A percentile compares a stretch with the other conserved stretches of the same genome.
Conservation (phyloP, 257 asterid species). For the Henckelia pumila region DNA sequence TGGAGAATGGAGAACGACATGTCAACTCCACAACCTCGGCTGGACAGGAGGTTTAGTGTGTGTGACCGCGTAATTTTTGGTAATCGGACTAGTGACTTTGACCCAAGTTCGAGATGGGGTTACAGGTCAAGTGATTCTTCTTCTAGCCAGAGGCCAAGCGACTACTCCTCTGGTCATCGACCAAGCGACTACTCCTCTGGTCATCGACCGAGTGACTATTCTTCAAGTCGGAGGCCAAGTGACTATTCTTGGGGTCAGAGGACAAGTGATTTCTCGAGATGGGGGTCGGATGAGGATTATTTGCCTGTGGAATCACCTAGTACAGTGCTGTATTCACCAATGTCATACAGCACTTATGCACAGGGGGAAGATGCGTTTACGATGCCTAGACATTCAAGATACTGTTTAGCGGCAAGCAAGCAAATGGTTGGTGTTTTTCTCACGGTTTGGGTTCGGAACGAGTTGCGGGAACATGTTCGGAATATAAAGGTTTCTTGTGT, state of each 20-base stretch:
- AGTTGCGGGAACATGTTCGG: constrained; percentile 75
- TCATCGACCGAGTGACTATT: constrained; percentile 69
- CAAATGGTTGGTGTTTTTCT: constrained; percentile 98
- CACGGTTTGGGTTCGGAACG: constrained; percentile 93
- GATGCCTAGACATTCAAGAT: constrained; percentile 53
- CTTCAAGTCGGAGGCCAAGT: constrained; percentile 74
- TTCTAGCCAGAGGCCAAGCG: constrained; percentile 40
- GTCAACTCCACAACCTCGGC: constrained; percentile 67
- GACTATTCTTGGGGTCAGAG: constrained; percentile 88
- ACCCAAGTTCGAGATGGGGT: constrained; percentile 50
- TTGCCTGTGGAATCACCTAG: constrained; percentile 84
- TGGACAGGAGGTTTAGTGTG: constrained; percentile 78
- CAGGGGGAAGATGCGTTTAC: constrained; percentile 47
- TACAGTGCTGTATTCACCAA: constrained; percentile 72
- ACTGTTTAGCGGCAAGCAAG: constrained; percentile 80
- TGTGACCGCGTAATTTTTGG: constrained; percentile 90
- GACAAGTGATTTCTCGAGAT: constrained; percentile 85
- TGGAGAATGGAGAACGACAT: constrained; percentile 69
- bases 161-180: constrained; percentile 50
- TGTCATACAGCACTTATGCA: constrained; percentile 50
- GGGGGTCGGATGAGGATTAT: constrained; percentile 94
- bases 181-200: constrained; percentile 74
- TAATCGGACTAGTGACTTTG: constrained; percentile 65
- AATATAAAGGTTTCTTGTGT: constrained; percentile 94
- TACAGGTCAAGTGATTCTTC: constrained; percentile 69